Conservation (phyloP, 2,329 filamentous ascomycete genomes). For the Orbilia ellipsospora region DNA sequence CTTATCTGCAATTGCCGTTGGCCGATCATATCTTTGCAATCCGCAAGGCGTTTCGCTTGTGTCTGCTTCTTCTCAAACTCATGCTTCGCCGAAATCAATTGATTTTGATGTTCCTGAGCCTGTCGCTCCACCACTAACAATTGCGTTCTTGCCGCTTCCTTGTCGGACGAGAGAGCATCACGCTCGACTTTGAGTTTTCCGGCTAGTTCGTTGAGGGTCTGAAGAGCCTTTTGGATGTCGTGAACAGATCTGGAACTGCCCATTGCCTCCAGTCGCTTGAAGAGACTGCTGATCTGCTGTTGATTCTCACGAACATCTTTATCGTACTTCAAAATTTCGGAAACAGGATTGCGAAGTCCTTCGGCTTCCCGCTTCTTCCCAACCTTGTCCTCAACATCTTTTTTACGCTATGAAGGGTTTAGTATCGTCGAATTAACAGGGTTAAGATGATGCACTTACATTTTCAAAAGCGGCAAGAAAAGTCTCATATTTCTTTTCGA, state of each 20-base stretch:
- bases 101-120: constrained; percentile 75
- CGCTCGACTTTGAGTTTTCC: constrained; percentile 75
- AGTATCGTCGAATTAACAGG: neutral
- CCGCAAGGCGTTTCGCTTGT: constrained; percentile 34
- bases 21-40: constrained; percentile 35
- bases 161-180: constrained; percentile 78
- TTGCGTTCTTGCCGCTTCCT: constrained; percentile 60
- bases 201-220: constrained; percentile 72
- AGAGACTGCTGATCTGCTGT: constrained; percentile 78
- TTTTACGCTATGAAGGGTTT: constrained; percentile 67
- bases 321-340: constrained; percentile 77
- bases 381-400: constrained; percentile 72
- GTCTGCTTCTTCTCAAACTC: constrained; percentile 80
- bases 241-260: constrained; percentile 77
- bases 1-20: constrained; percentile 62
- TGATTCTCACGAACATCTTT: constrained; percentile 78
- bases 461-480: constrained; percentile 27
- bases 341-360: constrained; percentile 78
- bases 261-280: constrained; percentile 77
- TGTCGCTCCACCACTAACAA: constrained; percentile 56
- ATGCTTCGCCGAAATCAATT: constrained; percentile 75
- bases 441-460: constrained; percentile 16
- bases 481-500: constrained; percentile 47
- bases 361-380: constrained; percentile 78
- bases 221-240: constrained; percentile 81